phyloP scores from a whole-genome alignment of 345 rosid species.

The Eutrema yunnanense region DNA sequence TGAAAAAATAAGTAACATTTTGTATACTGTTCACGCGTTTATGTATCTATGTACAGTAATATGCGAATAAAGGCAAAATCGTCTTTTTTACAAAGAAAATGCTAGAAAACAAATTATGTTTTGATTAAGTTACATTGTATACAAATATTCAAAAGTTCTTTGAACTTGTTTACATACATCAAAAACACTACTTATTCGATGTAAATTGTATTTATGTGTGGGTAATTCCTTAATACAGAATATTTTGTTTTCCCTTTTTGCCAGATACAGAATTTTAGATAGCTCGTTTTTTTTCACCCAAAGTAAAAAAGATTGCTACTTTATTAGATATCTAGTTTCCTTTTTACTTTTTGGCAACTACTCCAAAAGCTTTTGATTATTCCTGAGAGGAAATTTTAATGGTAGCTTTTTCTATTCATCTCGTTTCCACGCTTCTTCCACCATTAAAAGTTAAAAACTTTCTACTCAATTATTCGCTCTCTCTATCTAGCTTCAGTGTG shows the following conservation, averaged over 20 bases:
- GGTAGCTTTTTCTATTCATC: neutral
- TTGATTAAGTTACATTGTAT: no score
- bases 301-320: neutral
- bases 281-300: no score
- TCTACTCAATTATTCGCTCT: constrained; percentile 6
- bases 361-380: no score
- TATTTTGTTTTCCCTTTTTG: no score
- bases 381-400: no score
- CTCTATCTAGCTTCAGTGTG: neutral
- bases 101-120: no score
- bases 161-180: neutral
- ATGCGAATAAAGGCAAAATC: no score
- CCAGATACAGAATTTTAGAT: neutral
- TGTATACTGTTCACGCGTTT: no score
- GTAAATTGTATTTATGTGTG: neutral
- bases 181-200: neutral
- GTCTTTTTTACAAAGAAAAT: no score
- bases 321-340: neutral
- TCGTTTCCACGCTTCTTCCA: constrained; percentile 19
- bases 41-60: no score
- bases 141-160: no score
- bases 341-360: neutral
- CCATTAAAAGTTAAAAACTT: neutral
- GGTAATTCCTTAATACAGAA: neutral
- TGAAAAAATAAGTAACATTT: no score